A percentile compares a stretch with the other conserved stretches of the same genome.
Conservation (phyloP, 2,329 filamentous ascomycete species). For the Aspergillus eucalypticola region DNA sequence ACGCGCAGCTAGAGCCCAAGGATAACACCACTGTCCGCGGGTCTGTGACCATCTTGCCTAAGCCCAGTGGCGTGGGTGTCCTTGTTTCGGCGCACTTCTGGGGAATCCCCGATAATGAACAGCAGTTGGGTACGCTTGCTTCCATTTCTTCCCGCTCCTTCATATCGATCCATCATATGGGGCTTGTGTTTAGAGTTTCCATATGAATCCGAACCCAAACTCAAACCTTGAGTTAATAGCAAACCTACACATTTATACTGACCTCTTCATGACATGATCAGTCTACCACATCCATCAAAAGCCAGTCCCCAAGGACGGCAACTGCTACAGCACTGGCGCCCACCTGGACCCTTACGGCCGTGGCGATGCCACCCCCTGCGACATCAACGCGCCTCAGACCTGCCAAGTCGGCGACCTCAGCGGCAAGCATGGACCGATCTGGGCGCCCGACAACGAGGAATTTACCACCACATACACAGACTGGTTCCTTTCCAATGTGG, state of each 20-base stretch:
- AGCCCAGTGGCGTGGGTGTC: constrained; percentile 56
- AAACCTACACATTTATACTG: not conserved
- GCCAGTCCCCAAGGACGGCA: constrained; percentile 65
- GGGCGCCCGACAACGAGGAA: constrained; percentile 40
- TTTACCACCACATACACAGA: constrained; percentile 47
- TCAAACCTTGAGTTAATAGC: not conserved
- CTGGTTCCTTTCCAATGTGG: constrained; percentile 50
- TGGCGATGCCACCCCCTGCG: constrained; percentile 63
- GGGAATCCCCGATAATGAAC: constrained; percentile 57
- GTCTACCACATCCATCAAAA: constrained; percentile 72
- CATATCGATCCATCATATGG: not conserved
- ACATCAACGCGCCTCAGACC: constrained; percentile 56
- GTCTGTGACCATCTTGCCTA: constrained; percentile 49
- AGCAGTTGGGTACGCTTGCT: constrained; percentile 59
- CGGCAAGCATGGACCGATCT: constrained; percentile 70
- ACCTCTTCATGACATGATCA: not conserved
- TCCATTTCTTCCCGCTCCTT: not conserved
- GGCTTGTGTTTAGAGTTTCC: not conserved
- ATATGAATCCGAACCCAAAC: constrained; percentile 8
- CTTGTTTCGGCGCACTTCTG: constrained; percentile 56
- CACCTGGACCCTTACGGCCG: constrained; percentile 73
- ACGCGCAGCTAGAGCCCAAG: constrained; percentile 57
- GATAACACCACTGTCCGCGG: constrained; percentile 59
- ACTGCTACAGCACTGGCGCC: constrained; percentile 67
- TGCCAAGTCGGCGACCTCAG: constrained; percentile 77